These are phyloP conservation scores for Taphrina flavorubra DNA, from an alignment of 1,139 yeast genomes.

Conservation along the genomic window DNA sequence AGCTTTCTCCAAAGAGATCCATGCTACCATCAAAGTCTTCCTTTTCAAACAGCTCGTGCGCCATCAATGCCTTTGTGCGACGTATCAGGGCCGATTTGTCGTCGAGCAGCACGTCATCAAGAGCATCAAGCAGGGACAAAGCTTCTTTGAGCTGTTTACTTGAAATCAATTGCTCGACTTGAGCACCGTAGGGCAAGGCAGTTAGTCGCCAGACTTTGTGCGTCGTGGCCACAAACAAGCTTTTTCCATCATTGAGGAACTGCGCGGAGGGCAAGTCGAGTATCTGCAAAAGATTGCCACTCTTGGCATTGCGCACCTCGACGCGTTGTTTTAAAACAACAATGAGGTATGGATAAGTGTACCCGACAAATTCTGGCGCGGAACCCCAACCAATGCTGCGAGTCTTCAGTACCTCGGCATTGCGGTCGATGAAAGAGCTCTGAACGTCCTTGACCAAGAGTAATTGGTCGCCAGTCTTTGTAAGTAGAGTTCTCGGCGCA, in stretches of 20 bases:
- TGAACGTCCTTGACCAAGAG: constrained; percentile 49
- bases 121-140: constrained; percentile 54
- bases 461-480: constrained; percentile 45
- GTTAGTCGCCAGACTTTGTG: constrained; percentile 49
- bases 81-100: constrained; percentile 54
- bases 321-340: constrained; percentile 46
- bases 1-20: constrained; percentile 58
- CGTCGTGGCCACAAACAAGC: constrained; percentile 48
- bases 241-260: constrained; percentile 44
- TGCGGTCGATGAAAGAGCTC: constrained; percentile 47
- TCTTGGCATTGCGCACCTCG: constrained; percentile 44
- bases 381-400: constrained; percentile 47
- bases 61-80: constrained; percentile 57
- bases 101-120: constrained; percentile 51
- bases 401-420: constrained; percentile 46
- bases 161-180: constrained; percentile 49
- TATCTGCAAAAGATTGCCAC: constrained; percentile 44
- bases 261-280: constrained; percentile 42
- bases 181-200: constrained; percentile 49
- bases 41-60: constrained; percentile 52
- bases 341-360: constrained; percentile 51
- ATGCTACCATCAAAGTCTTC: constrained; percentile 55
- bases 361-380: constrained; percentile 49
- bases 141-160: constrained; percentile 53
- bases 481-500: constrained; percentile 43